Conservation (phyloP, 2,329 filamentous ascomycete genomes). For the Ophiocordyceps robertsii region DNA sequence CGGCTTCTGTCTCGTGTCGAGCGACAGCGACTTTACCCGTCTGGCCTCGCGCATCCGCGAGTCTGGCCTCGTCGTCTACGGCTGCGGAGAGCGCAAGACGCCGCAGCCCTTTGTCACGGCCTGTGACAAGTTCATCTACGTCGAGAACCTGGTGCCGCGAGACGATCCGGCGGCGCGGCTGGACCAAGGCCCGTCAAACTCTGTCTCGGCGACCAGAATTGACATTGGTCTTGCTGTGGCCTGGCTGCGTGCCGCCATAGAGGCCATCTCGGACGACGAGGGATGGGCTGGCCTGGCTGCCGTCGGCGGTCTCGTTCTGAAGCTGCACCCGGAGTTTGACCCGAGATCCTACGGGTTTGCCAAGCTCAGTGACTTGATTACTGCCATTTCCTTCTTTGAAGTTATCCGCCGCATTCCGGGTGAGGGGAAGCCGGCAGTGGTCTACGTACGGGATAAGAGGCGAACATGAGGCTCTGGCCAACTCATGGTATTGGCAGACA, state of each 20-base stretch:
- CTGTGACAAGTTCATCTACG: slow-evolving; percentile 20
- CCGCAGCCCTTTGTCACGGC: slow-evolving; percentile 17
- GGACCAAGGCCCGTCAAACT: no score
- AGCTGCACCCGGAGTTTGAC: slow-evolving; percentile 17
- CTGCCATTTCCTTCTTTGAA: neutral
- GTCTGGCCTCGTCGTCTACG: slow-evolving; percentile 18
- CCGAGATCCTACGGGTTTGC: slow-evolving; percentile 12
- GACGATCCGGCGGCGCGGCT: no score
- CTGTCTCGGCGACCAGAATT: no score
- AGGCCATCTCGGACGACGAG: slow-evolving; percentile 9
- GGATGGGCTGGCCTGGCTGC: slow-evolving; percentile 15
- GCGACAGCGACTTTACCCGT: slow-evolving; percentile 22
- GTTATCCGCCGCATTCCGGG: neutral
- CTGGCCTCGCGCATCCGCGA: slow-evolving; percentile 19
- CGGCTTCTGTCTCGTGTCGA: slow-evolving; percentile 20
- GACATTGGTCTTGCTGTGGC: no score
- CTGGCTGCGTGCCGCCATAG: slow-evolving; percentile 8
- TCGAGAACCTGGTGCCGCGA: slow-evolving; percentile 7
- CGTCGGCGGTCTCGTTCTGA: slow-evolving; percentile 12
- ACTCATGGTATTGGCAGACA: no score
- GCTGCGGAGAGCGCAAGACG: slow-evolving; percentile 18
- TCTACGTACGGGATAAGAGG: neutral
- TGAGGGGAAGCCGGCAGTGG: slow-evolving; percentile 1
- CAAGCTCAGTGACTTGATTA: slow-evolving; percentile 10
- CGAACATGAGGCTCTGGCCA: no score